Evolutionary conservation across 2,329 filamentous ascomycete species (phyloP), one percentile per base, ranked within the genome.

Genomic region (Aspergillus hiratsukae): DNA sequence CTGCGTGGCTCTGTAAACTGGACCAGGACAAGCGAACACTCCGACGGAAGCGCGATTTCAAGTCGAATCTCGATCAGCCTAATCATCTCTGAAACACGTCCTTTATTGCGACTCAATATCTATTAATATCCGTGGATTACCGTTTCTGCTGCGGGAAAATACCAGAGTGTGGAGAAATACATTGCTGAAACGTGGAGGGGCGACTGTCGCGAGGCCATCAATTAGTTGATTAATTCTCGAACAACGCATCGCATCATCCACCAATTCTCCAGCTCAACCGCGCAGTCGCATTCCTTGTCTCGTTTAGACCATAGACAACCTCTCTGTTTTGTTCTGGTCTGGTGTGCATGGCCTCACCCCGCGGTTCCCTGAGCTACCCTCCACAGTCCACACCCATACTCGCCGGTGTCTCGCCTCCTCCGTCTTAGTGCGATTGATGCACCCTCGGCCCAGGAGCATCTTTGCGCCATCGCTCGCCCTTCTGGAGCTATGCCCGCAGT

Each of bases 401-500:
- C 49, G 23, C 51, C 45, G 9, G 31, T 37, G 31, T 43, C 37
- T 21, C 51, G 11, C 43, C 29, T 45, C 41, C 45, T 48, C 37
- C 35, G 28, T 14, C 11, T 40, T 17, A 35, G 57, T 58, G 57
- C 55, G 54, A 63, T 70, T 67, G 53, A 70, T 72, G 69, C 61
- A 61, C 61, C 52, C 59, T 58, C 53, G 31, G 56, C 58, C 58
- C 61, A 28, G 60, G 61, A 54, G 56, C 56, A 55, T 56, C 40
- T 51, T 60, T 61, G 53, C 51, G 58, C 54, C 59, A 55, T 57
- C 55, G 61, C 53, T 57, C 57, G 64, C 58, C 58, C 59, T 17
- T 19, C 14, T 63, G 65, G 66, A 75, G 70, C 67, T 67, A 76
- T 76, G 74, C 69, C 68, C 67, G 68, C 66, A 59, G 69, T 64